Conservation (phyloP, 1,284 basidiomycete genomes). For the Apiotrichum domesticum region DNA sequence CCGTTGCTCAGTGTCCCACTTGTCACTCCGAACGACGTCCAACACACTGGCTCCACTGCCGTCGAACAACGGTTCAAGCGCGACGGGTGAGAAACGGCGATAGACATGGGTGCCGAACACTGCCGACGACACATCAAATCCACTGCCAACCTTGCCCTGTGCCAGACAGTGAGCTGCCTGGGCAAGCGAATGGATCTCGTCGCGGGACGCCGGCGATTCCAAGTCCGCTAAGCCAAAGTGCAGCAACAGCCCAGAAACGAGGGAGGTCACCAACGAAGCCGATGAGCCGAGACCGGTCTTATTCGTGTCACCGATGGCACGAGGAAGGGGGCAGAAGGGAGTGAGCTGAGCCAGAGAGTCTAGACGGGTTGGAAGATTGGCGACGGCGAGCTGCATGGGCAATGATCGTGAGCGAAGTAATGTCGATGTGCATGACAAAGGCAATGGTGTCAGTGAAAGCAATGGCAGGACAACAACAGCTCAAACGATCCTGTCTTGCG, state of each 20-base stretch:
- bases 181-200: conserved; percentile 81
- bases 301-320: conserved; percentile 71
- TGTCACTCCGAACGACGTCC: conserved; percentile 1
- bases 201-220: conserved; percentile 27
- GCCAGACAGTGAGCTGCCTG: conserved; percentile 95
- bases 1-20: conserved; percentile 49
- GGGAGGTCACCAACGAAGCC: conserved; percentile 91
- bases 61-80: conserved; percentile 63
- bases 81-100: conserved; percentile 73
- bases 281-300: conserved; percentile 98
- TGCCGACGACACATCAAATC: conserved; percentile 92
- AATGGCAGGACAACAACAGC: background rate
- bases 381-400: conserved; percentile 54
- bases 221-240: conserved; percentile 62
- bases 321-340: conserved; percentile 69
- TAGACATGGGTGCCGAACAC: conserved; percentile 94
- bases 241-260: conserved; percentile 76
- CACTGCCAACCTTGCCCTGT: conserved; percentile 95
- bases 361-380: conserved; percentile 53
- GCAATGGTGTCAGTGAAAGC: background rate
- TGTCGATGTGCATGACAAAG: background rate
- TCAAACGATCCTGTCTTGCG: background rate
- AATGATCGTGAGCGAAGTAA: background rate
- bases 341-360: conserved; percentile 59
- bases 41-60: conserved; percentile 44